phyloP scores from a whole-genome alignment of 1,284 basidiomycete species.

The Rhodotorula mucilaginosa region DNA sequence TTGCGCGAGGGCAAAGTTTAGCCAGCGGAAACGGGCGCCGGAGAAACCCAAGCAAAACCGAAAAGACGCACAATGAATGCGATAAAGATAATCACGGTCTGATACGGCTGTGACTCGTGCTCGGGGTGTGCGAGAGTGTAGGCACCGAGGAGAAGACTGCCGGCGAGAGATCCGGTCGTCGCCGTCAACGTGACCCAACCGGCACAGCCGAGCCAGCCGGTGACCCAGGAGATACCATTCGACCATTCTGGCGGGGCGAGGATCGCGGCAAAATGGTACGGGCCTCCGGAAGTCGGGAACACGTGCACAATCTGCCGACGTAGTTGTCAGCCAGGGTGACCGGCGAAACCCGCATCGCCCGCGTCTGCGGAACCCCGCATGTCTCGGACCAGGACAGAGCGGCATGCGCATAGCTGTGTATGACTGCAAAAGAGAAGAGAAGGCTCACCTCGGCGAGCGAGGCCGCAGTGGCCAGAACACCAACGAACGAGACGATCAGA shows the following conservation, averaged over 20 bases:
- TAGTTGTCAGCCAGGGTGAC: no score
- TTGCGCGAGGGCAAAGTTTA: no score
- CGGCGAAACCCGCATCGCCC: no score
- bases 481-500: slow-evolving; percentile 44
- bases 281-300: slow-evolving; percentile 40
- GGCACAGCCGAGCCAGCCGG: slow-evolving; percentile 39
- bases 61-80: slow-evolving; percentile 12
- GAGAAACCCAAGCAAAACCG: no score
- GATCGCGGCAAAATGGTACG: slow-evolving; percentile 36
- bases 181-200: slow-evolving; percentile 40
- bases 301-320: slow-evolving; percentile 37
- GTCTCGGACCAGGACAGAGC: no score
- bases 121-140: slow-evolving; percentile 26
- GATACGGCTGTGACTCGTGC: slow-evolving; percentile 34
- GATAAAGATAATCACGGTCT: slow-evolving; percentile 31
- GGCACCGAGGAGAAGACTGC: slow-evolving; percentile 14
- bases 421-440: no score
- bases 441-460: slow-evolving; percentile 43
- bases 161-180: slow-evolving; percentile 28
- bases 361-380: no score
- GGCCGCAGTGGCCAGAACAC: slow-evolving; percentile 38
- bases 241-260: slow-evolving; percentile 29
- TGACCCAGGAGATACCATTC: slow-evolving; percentile 23
- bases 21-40: no score
- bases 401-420: no score